Conservation (phyloP, 2,329 filamentous ascomycete species). For the Beauveria pseudobassiana region DNA sequence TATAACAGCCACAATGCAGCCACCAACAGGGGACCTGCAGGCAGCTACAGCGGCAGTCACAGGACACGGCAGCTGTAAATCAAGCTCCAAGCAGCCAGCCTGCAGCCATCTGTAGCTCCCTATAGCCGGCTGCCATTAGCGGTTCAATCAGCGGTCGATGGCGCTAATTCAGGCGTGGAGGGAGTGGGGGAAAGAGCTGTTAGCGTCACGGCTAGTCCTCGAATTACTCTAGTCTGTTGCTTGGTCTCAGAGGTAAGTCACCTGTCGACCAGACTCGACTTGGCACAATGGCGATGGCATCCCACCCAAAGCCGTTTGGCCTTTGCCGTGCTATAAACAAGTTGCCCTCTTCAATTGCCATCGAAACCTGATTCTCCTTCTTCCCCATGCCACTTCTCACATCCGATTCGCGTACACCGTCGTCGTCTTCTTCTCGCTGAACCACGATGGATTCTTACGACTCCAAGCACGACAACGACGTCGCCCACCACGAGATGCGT, state of each 20-base stretch:
- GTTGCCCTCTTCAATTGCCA: not conserved
- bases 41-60: too few species aligned
- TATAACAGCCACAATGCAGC: too few species aligned
- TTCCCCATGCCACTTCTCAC: not conserved
- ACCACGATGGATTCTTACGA: conserved; percentile 2
- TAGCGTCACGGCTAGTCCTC: not conserved
- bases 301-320: not conserved
- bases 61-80: too few species aligned
- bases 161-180: not conserved
- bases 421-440: not conserved
- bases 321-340: not conserved
- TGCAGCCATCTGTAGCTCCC: not conserved
- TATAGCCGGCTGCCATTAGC: not conserved
- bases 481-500: conserved; percentile 13
- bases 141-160: not conserved
- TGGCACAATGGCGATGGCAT: not conserved
- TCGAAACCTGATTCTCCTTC: not conserved
- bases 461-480: conserved; percentile 2
- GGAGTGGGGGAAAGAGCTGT: not conserved
- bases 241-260: too few species aligned
- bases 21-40: too few species aligned
- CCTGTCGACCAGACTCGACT: not conserved
- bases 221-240: too few species aligned
- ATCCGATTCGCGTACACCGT: not conserved
- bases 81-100: too few species aligned